Conservation (phyloP, 2,329 filamentous ascomycete genomes). For the Hymenoscyphus infarciens region DNA sequence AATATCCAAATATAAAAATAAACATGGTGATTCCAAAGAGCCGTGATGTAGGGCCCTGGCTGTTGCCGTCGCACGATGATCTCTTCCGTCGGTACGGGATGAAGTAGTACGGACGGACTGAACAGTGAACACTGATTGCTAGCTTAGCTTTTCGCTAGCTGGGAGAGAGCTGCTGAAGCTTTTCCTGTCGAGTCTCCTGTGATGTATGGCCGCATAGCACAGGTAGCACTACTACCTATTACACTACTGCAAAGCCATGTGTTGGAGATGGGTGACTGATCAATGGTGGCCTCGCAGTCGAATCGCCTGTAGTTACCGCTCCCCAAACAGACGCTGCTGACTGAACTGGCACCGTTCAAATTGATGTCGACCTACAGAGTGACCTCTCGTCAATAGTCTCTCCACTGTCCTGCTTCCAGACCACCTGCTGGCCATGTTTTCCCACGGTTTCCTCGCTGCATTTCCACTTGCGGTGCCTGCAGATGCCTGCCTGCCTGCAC, state of each 20-base stretch:
- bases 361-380: neutral
- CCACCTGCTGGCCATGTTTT: constrained; percentile 3
- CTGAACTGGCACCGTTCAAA: neutral
- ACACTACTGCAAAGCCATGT: constrained; percentile 4
- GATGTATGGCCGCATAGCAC: neutral
- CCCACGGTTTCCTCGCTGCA: neutral
- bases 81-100: neutral
- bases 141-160: neutral
- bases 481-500: neutral
- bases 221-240: constrained; percentile 1
- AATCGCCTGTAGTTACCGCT: neutral
- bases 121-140: neutral
- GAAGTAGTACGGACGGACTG: neutral
- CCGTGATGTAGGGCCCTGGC: too few relatives aligned
- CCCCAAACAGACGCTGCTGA: constrained; percentile 1
- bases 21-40: constrained; percentile 4
- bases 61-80: neutral
- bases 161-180: neutral
- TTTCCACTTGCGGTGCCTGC: neutral
- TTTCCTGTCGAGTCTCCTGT: neutral
- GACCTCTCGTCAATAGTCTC: neutral
- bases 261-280: neutral
- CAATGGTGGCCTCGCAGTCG: neutral
- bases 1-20: constrained; percentile 4
- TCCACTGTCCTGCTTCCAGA: constrained; percentile 1